These are phyloP conservation scores for Trypanosoma congolense DNA, from an alignment of 208 protist species.

Conservation along the genomic window DNA sequence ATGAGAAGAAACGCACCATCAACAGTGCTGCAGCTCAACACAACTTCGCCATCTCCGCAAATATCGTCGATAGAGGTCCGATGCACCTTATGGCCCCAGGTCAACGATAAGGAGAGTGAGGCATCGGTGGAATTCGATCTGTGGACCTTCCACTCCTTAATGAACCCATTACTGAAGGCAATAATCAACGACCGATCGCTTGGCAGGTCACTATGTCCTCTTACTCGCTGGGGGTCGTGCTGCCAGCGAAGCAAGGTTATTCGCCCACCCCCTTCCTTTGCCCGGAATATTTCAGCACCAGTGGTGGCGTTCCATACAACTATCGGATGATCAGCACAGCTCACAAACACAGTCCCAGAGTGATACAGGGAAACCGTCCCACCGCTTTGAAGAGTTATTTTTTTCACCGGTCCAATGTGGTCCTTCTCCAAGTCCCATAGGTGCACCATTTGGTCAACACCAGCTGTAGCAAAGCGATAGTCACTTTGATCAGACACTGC, in stretches of 20 bases:
- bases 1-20: conserved; percentile 52
- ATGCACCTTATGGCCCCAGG: conserved; percentile 64
- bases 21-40: conserved; percentile 52
- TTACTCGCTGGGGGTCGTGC: conserved; percentile 5
- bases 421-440: conserved; percentile 60
- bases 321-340: conserved; percentile 3
- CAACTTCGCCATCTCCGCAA: conserved; percentile 51
- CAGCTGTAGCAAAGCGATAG: conserved; percentile 48
- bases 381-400: conserved; percentile 23
- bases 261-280: conserved; percentile 3
- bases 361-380: conserved; percentile 18
- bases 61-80: conserved; percentile 38
- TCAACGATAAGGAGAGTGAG: conserved; percentile 13
- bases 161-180: conserved; percentile 54
- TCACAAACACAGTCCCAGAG: conserved; percentile 9
- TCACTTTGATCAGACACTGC: conserved; percentile 36
- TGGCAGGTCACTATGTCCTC: too few relatives aligned
- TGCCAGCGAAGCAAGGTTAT: conserved; percentile 13
- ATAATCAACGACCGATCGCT: conserved; percentile 24
- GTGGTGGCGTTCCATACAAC: conserved; percentile 16
- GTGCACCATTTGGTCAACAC: conserved; percentile 51
- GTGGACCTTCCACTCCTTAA: conserved; percentile 41
- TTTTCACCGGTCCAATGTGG: conserved; percentile 12
- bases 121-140: neutral
- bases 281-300: conserved; percentile 3